Evolutionary conservation across 768 basidiomycete species (phyloP).

Genomic region (Tricholoma flavovirens): DNA sequence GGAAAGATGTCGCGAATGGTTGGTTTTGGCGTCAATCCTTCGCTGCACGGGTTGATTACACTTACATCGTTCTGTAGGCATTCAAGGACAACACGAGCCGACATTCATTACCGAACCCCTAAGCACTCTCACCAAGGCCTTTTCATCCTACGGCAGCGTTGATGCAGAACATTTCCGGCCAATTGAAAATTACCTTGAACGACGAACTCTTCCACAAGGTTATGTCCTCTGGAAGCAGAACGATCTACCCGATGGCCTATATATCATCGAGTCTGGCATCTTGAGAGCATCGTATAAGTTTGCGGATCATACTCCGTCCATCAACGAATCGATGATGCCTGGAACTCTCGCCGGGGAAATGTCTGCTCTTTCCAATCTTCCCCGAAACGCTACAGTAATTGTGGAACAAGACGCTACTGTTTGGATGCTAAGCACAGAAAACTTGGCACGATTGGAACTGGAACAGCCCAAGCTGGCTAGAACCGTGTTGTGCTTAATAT

Average conservation of each 20-base stretch:
- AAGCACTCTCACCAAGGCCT: constrained; percentile 71
- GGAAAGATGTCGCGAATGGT: constrained; percentile 66
- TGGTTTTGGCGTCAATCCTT: constrained; percentile 5
- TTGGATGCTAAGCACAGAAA: constrained; percentile 69
- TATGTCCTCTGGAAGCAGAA: constrained; percentile 69
- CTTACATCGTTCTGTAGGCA: constrained; percentile 17
- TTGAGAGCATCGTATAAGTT: constrained; percentile 81
- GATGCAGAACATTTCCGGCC: constrained; percentile 53
- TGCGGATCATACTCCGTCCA: constrained; percentile 54
- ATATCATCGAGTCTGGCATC: constrained; percentile 84
- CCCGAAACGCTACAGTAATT: constrained; percentile 80
- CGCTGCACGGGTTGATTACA: neutral
- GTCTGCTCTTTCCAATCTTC: constrained; percentile 70
- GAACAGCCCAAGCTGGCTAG: constrained; percentile 66
- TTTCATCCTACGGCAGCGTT: constrained; percentile 64
- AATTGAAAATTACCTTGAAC: constrained; percentile 68
- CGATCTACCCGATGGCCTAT: constrained; percentile 78
- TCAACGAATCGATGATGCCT: constrained; percentile 91
- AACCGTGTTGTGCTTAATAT: constrained; percentile 57
- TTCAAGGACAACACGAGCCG: constrained; percentile 17
- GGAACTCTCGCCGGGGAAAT: constrained; percentile 92
- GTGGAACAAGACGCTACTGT: constrained; percentile 74
- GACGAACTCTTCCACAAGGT: constrained; percentile 49
- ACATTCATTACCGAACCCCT: constrained; percentile 53
- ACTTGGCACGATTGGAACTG: constrained; percentile 55